Evolutionary conservation across 176 grass and related monocot species (phyloP).

Genomic region (Alloteropsis semialata): DNA sequence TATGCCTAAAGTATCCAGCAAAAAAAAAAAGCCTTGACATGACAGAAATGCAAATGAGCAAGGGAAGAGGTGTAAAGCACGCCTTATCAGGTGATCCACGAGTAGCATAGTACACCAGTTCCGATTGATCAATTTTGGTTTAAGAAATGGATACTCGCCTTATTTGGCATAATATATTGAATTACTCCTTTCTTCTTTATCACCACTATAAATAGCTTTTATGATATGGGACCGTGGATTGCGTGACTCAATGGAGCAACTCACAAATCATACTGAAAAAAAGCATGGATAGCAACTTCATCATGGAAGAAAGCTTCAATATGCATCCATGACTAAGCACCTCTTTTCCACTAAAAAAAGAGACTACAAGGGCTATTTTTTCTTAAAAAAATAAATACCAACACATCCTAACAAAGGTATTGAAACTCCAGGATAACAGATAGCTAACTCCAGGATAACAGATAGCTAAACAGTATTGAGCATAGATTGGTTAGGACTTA

Average conservation of each 20-base stretch:
- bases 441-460: too few relatives aligned
- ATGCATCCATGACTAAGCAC: not conserved
- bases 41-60: conserved; percentile 15
- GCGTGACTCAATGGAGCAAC: not conserved
- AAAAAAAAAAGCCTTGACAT: not conserved
- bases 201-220: not conserved
- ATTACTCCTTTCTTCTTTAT: not conserved
- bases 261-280: not conserved
- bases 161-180: not conserved
- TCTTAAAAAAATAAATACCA: not conserved
- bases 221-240: not conserved
- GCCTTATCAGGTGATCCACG: not conserved
- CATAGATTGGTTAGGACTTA: not conserved
- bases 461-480: too few relatives aligned
- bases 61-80: not conserved
- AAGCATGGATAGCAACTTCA: not conserved
- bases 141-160: not conserved
- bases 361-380: not conserved
- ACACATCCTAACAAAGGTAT: not conserved
- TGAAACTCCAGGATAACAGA: too few relatives aligned
- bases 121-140: not conserved
- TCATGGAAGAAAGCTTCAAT: not conserved
- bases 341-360: not conserved
- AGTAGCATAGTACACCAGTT: not conserved
- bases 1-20: not conserved